Base-by-base conservation (phyloP, 2,329 filamentous ascomycete genomes). In the Fusarium scirpi region DNA sequence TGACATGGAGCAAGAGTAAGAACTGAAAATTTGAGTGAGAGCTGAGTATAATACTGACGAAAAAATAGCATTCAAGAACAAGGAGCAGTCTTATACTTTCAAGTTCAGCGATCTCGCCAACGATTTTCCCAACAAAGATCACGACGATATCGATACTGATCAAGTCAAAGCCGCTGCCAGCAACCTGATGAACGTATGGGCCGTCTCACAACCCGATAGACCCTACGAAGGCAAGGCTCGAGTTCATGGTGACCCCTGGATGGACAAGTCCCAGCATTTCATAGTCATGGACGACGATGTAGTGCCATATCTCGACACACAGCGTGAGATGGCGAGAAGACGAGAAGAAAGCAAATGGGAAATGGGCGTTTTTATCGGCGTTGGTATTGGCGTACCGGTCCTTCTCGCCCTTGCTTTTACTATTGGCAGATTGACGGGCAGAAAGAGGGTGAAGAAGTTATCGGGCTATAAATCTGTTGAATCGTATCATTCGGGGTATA, bases 191-290 rank as follows among this genome's bases (percentile, higher is more conserved):
- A 69, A 62, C 7, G 20, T 61, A 10, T 71, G 65, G 43, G 48
- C 55, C 8, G 30, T 71, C 12, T 73, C 67, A 6, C 62, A 71
- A 22, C 58, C 65, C 6, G 32, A 65, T 5, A 53, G 66, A 6
- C 59, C 52, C 8, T 62, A 61, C 12, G 44, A 65, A 15, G 53
- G 53, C 8, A 41, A 65, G 32, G 67, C 44, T 20, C 60, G 55
- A 8, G 57, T 49, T 22, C 64, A 69, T 22, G 58, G 56, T 2
- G 47, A 38, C 25, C 59, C 53, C 7, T 67, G 58, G 58, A 54
- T 51, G 47, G 71, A 64, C 53, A 52, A 55, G 24, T 71, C 68
- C n/a, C 58, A 63, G 24, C 56, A 64, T 34, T 72, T 74, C 8
- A 58, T 59, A 56, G 44, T 66, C 24, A 58, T 74, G 52, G 63